Evolutionary conservation across 306 rosid species (phyloP), one percentile per base, ranked within the genome.

Genomic region (Casuarina glauca): DNA sequence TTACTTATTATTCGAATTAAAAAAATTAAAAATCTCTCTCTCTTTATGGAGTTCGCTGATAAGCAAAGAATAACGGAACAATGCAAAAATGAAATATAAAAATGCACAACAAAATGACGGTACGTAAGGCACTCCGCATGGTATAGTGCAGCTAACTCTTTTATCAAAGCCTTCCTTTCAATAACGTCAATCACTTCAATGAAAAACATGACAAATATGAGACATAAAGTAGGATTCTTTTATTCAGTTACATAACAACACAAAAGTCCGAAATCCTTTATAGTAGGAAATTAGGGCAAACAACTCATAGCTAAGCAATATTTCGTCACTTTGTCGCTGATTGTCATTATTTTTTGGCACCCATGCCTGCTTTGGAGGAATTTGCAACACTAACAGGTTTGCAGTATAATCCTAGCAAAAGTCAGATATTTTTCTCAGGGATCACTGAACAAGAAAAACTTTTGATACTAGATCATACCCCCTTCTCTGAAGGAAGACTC

Each of bases 131-230:
- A 92, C 84, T 95, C 96, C 0, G 94, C 89, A 80, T 94, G 97
- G 81, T 90, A 94, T 16, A 72, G 87, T 38, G 93, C 91, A 71
- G 96, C 98, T 72, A 94, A 85, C 72, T 94, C 96, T 75, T 90
- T 94, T 80, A 94, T 90, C 87, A 92, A 78, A 35, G 91, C 93
- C 82, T 94, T 94, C 84, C 98, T 88, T 75, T 89, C 89, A 76
- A 95, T 95, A 78, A 93, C 86, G 35, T 97, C 97, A 84, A 93
- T 91, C 97, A 93, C 99, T 95, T 74, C 73, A 87, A 54, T 32
- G 57, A 72, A 74, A 53, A 55, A 41, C 1, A 63, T 1, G 51
- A 9, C 55, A 42, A 69, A 8, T 16, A 19, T 74, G 32, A 78
- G 70, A 74, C 13, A 66, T 61, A 4, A 6, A 81, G 70, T 51